Evolutionary conservation across 2,329 filamentous ascomycete genomes (phyloP).

Genomic region (Microdochium nivale): DNA sequence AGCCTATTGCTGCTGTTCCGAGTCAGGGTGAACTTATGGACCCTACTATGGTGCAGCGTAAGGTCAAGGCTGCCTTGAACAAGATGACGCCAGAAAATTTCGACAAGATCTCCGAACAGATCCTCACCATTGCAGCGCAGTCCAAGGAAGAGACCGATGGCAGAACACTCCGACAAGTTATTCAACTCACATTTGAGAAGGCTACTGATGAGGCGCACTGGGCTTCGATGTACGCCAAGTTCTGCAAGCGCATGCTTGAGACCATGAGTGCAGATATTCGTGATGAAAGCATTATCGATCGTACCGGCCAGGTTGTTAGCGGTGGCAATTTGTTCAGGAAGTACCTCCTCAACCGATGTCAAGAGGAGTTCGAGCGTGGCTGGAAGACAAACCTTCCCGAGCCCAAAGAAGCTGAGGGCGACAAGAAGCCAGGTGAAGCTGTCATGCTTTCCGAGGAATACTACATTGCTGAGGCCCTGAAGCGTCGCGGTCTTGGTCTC

Average conservation of each 20-base stretch:
- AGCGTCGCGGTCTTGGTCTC: slow-evolving; percentile 92
- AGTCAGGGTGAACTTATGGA: slow-evolving; percentile 57
- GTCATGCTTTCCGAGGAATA: slow-evolving; percentile 92
- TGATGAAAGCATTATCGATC: slow-evolving; percentile 91
- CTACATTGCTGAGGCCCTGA: slow-evolving; percentile 86
- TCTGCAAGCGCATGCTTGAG: slow-evolving; percentile 95
- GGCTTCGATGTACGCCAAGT: slow-evolving; percentile 98
- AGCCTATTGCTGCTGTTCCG: slow-evolving; percentile 28
- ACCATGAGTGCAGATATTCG: slow-evolving; percentile 92
- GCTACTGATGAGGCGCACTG: slow-evolving; percentile 97
- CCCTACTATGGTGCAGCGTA: slow-evolving; percentile 90
- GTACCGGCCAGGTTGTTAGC: slow-evolving; percentile 76
- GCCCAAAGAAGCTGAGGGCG: slow-evolving; percentile 55
- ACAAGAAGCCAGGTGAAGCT: slow-evolving; percentile 57
- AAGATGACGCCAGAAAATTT: slow-evolving; percentile 99
- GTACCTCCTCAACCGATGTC: slow-evolving; percentile 95
- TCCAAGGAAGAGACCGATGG: slow-evolving; percentile 94
- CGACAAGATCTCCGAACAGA: slow-evolving; percentile 70
- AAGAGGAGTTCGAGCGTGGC: slow-evolving; percentile 97
- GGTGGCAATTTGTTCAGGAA: slow-evolving; percentile 96
- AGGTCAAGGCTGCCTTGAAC: slow-evolving; percentile 97
- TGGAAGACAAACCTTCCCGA: slow-evolving; percentile 86
- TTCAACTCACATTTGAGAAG: slow-evolving; percentile 98
- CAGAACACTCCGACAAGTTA: slow-evolving; percentile 91
- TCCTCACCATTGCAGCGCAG: slow-evolving; percentile 84